A percentile compares a stretch with the other conserved stretches of the same genome.
phyloP scores from a whole-genome alignment of 2,329 filamentous ascomycete species.

The Pseudogymnoascus sp. region DNA sequence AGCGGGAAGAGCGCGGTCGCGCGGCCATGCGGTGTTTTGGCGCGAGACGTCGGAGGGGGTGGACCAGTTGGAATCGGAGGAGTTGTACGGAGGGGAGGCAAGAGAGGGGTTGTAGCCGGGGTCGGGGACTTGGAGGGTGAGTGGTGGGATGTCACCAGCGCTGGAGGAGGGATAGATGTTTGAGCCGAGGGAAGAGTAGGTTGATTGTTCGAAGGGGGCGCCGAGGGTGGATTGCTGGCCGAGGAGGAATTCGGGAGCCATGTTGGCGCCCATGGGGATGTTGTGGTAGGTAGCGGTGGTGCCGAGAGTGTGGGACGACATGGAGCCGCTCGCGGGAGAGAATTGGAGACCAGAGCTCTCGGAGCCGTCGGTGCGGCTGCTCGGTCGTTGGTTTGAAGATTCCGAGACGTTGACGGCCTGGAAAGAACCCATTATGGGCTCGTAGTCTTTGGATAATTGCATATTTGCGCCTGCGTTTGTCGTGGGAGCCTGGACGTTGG shows the following conservation, averaged over 20 bases:
- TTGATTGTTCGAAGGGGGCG: neutral
- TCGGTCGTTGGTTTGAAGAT: neutral
- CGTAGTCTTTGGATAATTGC: neutral
- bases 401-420: constrained; percentile 19
- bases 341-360: neutral
- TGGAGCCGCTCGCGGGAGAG: neutral
- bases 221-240: neutral
- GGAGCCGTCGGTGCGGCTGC: neutral
- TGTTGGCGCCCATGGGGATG: neutral
- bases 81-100: neutral
- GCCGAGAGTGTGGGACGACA: neutral
- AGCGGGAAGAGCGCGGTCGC: neutral
- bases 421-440: constrained; percentile 18
- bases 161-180: neutral
- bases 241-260: neutral
- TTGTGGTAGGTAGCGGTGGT: neutral
- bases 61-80: neutral
- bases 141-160: neutral
- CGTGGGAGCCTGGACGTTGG: neutral
- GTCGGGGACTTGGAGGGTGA: neutral
- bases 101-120: neutral
- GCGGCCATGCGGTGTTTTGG: neutral
- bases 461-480: neutral
- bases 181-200: neutral
- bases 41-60: neutral